Evolutionary conservation across 345 rosid genomes (phyloP), one percentile per base, ranked within the genome.

Genomic region (Dipteronia sinensis): DNA sequence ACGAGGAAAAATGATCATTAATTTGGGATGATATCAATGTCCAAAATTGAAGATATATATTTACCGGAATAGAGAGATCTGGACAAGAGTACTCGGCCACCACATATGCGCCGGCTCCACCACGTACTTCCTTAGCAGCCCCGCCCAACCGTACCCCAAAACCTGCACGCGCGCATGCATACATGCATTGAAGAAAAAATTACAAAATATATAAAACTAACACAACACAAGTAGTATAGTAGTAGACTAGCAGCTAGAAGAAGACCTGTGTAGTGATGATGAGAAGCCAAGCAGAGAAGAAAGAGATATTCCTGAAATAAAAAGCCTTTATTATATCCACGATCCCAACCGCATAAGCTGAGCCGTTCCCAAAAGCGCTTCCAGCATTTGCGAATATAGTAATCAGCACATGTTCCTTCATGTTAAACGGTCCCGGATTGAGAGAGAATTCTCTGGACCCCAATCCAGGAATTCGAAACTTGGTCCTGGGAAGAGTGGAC

Each of bases 201-300:
- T 49, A 49, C 6, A 4, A 34, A 3, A 49, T 49, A 47, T 47
- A 46, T 20, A 51, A 46, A 29, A 71, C 2, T 3, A 20, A 31
- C 40, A 69, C 1, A 27, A 27, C 27, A 27, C 27, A 27, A 27
- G 27, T 27, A 27, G 27, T 27, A 27, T 27, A 27, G 27, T 27
- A 27, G 27, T 27, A 27, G 27, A 27, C 27, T 27, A 27, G 1
- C 1, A 27, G 13, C 49, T 46, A 56, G 23, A 70, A 56, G 8
- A 7, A n/a, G 6, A 83, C 89, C 85, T 82, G 87, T 19, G 89
- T 86, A 11, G 87, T 86, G 72, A 86, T 59, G 17, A 86, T 82
- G 38, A 86, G 85, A 53, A 86, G 15, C 85, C 86, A 86, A 58
- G 76, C 65, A 31, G 87, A 65, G 25, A 77, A 22, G 77, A 83